phyloP scores from a whole-genome alignment of 2,329 filamentous ascomycete species.

The Pseudogymnoascus sp. region DNA sequence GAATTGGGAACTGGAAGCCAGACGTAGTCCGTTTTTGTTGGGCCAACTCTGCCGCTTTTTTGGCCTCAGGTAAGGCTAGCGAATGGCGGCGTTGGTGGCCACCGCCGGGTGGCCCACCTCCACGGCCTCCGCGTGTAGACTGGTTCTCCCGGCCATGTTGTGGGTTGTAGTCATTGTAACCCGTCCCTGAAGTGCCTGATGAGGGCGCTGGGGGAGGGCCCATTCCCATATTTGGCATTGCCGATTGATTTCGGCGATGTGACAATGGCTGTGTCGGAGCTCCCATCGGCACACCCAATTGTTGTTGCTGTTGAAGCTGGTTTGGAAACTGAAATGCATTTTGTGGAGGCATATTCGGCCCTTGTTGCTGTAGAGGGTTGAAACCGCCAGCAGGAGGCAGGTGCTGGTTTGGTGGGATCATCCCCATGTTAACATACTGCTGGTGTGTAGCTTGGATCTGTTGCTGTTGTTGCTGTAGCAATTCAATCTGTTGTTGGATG shows the following conservation, averaged over 20 bases:
- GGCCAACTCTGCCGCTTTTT: constrained; percentile 92
- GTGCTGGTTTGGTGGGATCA: constrained; percentile 79
- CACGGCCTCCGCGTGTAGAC: constrained; percentile 62
- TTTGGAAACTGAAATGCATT: constrained; percentile 83
- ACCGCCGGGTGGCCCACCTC: constrained; percentile 57
- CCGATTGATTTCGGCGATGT: constrained; percentile 97
- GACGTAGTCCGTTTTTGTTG: constrained; percentile 94
- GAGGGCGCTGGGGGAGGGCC: constrained; percentile 86
- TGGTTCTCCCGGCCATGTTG: constrained; percentile 49
- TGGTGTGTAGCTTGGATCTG: constrained; percentile 94
- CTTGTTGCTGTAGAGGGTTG: constrained; percentile 70
- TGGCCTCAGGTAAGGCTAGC: constrained; percentile 86
- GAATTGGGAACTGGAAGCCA: constrained; percentile 87
- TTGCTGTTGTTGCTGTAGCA: constrained; percentile 95
- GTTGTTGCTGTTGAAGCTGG: constrained; percentile 62
- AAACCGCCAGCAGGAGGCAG: constrained; percentile 64
- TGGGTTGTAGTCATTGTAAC: constrained; percentile 64
- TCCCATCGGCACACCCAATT: constrained; percentile 65
- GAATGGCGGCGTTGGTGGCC: constrained; percentile 94
- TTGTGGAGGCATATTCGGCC: constrained; percentile 71
- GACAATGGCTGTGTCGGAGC: constrained; percentile 69
- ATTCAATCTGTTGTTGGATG: constrained; percentile 96
- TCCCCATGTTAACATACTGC: constrained; percentile 96
- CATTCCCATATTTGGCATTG: constrained; percentile 85
- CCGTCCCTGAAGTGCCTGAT: constrained; percentile 68